Percentiles rank a stretch among this genome's conserved stretches.
These are phyloP conservation scores for Moesziomyces antarcticus DNA, from an alignment of 1,284 basidiomycete genomes.

Conservation along the genomic window DNA sequence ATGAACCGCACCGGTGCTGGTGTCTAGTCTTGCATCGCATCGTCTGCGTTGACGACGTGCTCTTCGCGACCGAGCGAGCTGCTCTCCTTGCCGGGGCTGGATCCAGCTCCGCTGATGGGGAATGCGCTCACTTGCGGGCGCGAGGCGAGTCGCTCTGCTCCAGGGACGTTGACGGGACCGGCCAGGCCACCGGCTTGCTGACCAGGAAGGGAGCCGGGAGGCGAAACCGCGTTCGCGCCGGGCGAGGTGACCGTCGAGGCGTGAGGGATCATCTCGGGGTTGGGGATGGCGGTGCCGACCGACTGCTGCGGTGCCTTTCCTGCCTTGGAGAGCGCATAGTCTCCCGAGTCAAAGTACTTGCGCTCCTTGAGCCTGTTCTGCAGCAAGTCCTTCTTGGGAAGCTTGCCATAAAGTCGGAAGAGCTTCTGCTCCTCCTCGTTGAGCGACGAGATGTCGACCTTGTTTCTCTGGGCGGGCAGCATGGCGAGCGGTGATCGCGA, in stretches of 20 bases:
- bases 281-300: slow-evolving; percentile 92
- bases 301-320: slow-evolving; percentile 86
- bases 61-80: slow-evolving; percentile 52
- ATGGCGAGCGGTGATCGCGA: slow-evolving; percentile 69
- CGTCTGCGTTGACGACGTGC: slow-evolving; percentile 54
- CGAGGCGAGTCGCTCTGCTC: slow-evolving; percentile 75
- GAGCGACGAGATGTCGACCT: slow-evolving; percentile 90
- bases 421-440: slow-evolving; percentile 92
- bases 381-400: slow-evolving; percentile 91
- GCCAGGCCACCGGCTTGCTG: slow-evolving; percentile 74
- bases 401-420: slow-evolving; percentile 92
- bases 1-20: too few relatives aligned
- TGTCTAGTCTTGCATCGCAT: slow-evolving; percentile 54
- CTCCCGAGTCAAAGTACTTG: slow-evolving; percentile 97
- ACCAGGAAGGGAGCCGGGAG: slow-evolving; percentile 77
- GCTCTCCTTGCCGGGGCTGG: slow-evolving; percentile 55
- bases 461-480: slow-evolving; percentile 85
- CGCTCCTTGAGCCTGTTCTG: slow-evolving; percentile 98
- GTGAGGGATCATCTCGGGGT: slow-evolving; percentile 76
- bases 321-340: slow-evolving; percentile 94
- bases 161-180: slow-evolving; percentile 76
- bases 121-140: slow-evolving; percentile 54
- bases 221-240: slow-evolving; percentile 75
- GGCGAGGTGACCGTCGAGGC: slow-evolving; percentile 61
- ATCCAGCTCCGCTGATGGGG: slow-evolving; percentile 47